phyloP scores from a whole-genome alignment of 306 rosid genomes.

The Acacia confusa region DNA sequence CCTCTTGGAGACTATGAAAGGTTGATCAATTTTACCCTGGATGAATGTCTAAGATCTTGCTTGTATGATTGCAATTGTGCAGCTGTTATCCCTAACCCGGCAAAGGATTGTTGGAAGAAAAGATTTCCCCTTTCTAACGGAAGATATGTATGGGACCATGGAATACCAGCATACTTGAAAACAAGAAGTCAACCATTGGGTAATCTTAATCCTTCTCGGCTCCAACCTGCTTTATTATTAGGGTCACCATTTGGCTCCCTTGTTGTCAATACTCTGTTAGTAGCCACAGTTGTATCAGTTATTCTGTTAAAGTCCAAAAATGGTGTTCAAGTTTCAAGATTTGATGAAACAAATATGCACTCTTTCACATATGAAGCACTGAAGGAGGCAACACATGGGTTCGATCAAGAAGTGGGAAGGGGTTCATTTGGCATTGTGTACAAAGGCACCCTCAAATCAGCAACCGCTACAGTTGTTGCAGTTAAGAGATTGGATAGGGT shows the following conservation, averaged over 20 bases:
- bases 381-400: slow-evolving; percentile 39
- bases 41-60: slow-evolving; percentile 35
- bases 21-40: background rate
- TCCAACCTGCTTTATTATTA: slow-evolving; percentile 8
- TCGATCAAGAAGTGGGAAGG: slow-evolving; percentile 40
- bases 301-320: slow-evolving; percentile 23
- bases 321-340: slow-evolving; percentile 12
- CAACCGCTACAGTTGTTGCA: slow-evolving; percentile 27
- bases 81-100: background rate
- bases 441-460: slow-evolving; percentile 37
- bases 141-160: background rate
- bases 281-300: slow-evolving; percentile 16
- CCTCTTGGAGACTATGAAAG: slow-evolving; percentile 36
- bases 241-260: slow-evolving; percentile 38
- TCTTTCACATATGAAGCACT: slow-evolving; percentile 34
- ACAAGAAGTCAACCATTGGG: slow-evolving; percentile 7
- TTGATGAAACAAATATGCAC: slow-evolving; percentile 41
- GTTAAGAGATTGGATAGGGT: slow-evolving; percentile 48
- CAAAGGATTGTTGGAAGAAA: slow-evolving; percentile 40
- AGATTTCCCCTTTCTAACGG: slow-evolving; percentile 42
- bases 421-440: slow-evolving; percentile 54
- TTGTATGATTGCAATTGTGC: slow-evolving; percentile 42
- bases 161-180: too few species aligned
- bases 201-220: background rate
- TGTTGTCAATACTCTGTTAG: slow-evolving; percentile 23